Percentiles rank a stretch among this genome's conserved stretches.
Evolutionary conservation across 805 yeast species (phyloP).

Genomic region (Candida broadrunensis): DNA sequence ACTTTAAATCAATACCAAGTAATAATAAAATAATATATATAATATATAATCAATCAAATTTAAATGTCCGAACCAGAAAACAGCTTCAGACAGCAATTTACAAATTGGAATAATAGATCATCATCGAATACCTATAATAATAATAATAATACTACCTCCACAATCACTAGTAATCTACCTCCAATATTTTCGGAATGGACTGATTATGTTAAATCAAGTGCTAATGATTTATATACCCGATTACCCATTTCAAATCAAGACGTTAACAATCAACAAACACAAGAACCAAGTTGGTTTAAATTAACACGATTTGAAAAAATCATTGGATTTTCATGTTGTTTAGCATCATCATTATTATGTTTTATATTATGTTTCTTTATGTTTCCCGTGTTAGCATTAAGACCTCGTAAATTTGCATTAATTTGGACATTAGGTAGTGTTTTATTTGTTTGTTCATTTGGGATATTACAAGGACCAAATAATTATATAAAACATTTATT

Average conservation of each 20-base stretch:
- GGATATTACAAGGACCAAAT: slow-evolving; percentile 89
- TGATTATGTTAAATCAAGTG: slow-evolving; percentile 39
- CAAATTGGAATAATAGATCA: slow-evolving; percentile 24
- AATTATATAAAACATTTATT: slow-evolving; percentile 71
- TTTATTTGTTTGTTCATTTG: slow-evolving; percentile 84
- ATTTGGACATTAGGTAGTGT: slow-evolving; percentile 91
- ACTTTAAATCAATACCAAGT: no score
- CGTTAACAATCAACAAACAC: slow-evolving; percentile 24
- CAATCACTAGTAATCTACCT: slow-evolving; percentile 6
- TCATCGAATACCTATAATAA: slow-evolving; percentile 5
- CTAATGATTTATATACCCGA: slow-evolving; percentile 59
- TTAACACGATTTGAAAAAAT: slow-evolving; percentile 78
- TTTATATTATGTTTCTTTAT: slow-evolving; percentile 78
- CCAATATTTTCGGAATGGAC: slow-evolving; percentile 41
- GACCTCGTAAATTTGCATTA: slow-evolving; percentile 88
- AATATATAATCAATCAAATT: no score
- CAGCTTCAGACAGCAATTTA: slow-evolving; percentile 31
- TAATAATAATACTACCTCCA: background rate
- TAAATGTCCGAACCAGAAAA: slow-evolving; percentile 33
- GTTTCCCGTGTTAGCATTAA: slow-evolving; percentile 84
- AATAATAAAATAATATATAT: no score
- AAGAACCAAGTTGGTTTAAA: slow-evolving; percentile 77
- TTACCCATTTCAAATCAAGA: slow-evolving; percentile 47
- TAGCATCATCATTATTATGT: slow-evolving; percentile 75
- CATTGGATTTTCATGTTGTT: slow-evolving; percentile 71